A percentile compares a stretch with the other conserved stretches of the same genome.
These are phyloP conservation scores for Solanum megistacrolobum DNA, from an alignment of 257 asterid genomes.

Conservation along the genomic window DNA sequence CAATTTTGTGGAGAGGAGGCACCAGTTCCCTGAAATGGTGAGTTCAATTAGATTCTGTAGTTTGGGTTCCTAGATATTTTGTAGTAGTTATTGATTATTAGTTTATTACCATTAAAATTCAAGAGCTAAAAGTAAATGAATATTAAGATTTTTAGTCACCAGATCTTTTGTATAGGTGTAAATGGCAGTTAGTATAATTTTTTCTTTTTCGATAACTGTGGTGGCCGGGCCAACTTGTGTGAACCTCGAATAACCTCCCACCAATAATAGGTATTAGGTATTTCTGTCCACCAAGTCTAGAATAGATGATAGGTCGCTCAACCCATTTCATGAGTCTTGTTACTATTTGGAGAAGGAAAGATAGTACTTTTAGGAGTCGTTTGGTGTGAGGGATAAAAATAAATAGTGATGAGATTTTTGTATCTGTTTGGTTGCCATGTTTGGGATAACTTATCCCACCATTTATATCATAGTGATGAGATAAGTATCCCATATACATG, in stretches of 20 bases:
- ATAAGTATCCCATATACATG: too few species aligned
- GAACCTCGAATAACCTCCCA: background rate
- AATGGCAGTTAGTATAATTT: background rate
- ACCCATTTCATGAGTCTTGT: background rate
- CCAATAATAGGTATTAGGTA: background rate
- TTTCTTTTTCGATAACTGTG: background rate
- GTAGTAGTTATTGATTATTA: background rate
- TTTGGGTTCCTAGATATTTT: background rate
- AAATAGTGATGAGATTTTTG: too few species aligned
- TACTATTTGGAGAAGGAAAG: background rate
- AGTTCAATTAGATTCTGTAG: background rate
- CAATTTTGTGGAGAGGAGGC: conserved; percentile 63
- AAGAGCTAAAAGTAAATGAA: background rate
- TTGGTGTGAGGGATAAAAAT: too few species aligned
- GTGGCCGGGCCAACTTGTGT: background rate
- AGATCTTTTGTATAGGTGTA: background rate
- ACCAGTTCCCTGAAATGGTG: conserved; percentile 68
- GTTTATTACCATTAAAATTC: background rate
- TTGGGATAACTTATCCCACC: too few species aligned
- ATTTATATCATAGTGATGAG: too few species aligned
- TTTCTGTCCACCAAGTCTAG: background rate
- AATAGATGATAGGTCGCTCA: background rate
- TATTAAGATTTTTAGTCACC: background rate
- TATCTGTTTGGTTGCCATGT: too few species aligned
- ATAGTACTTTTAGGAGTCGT: background rate